Conservation (phyloP, 441 rosid species). For the Gossypium aridum region DNA sequence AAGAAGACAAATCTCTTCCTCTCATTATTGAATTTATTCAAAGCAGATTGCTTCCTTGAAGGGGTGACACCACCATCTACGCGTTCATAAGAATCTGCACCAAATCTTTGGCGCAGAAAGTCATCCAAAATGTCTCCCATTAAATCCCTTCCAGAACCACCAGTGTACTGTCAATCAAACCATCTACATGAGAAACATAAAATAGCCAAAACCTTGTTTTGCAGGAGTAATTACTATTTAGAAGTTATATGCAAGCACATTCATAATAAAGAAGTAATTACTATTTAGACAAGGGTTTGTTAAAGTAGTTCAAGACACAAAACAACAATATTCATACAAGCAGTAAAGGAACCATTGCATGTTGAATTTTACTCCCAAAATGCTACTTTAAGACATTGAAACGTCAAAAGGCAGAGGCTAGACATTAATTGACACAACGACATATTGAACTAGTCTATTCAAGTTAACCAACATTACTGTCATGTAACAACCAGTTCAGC, state of each 20-base stretch:
- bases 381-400: constrained; percentile 3
- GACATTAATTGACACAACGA: neutral
- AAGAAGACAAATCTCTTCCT: constrained; percentile 66
- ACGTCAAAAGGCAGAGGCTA: neutral
- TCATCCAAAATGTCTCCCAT: constrained; percentile 88
- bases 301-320: neutral
- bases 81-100: constrained; percentile 75
- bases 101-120: constrained; percentile 70
- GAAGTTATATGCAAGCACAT: neutral
- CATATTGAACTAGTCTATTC: neutral
- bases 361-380: neutral
- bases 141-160: constrained; percentile 39
- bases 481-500: neutral
- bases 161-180: constrained; percentile 44
- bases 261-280: neutral
- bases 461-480: neutral
- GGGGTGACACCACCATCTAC: constrained; percentile 39
- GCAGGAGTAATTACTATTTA: neutral
- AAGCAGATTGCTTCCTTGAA: constrained; percentile 53
- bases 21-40: constrained; percentile 66
- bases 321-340: neutral
- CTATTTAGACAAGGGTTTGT: neutral
- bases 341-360: neutral
- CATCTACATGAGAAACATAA: constrained; percentile 1
- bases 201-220: neutral